Base-by-base conservation (phyloP, 225 moss, liverwort and hornwort species). In the Ulota crispa region DNA sequence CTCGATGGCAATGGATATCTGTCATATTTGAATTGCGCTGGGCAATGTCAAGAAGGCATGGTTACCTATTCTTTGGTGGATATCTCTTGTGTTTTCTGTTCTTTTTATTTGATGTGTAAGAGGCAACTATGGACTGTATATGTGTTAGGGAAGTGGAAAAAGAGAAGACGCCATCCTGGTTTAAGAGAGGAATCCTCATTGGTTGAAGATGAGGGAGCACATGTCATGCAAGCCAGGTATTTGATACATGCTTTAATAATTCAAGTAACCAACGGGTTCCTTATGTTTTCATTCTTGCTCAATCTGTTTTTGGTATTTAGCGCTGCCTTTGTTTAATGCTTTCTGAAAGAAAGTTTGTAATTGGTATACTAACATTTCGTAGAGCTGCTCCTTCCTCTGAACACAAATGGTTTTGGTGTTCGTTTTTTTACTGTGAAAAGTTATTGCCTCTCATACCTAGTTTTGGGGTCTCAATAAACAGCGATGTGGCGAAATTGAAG, bases 401-500 rank as follows among this genome's bases (percentile, higher is more conserved):
- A n/a, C n/a, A 16, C 20, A 15, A 37, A 70, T 37, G 65, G 8
- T 66, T 15, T 68, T 21, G 28, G 43, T 59, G 24, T 31, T 45
- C 64, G 7, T 52, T 6, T 37, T 23, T 26, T 36, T 26, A 16
- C 23, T 50, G 54, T 59, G 68, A 67, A 64, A 60, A 5, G 41
- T 41, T 71, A 19, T 69, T 20, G 39, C 31, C 30, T 28, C 61
- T 52, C 19, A 80, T 70, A 43, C 54, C 30, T 52, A 32, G 26
- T 55, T 64, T 64, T 80, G 42, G 50, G 16, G n/a, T 80, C 12
- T 39, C 71, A 11, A 14, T 78, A 32, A 11, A 59, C 79, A 89
- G 89, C 47, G 86, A 89, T 66, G 81, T 89, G 75, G 76, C 82
- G 71, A 86, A 75, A 67, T 30, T 78, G 39, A 79, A 89, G 76